These are phyloP conservation scores for Mariannaea sp. DNA, from an alignment of 2,329 filamentous ascomycete species.

Conservation along the genomic window DNA sequence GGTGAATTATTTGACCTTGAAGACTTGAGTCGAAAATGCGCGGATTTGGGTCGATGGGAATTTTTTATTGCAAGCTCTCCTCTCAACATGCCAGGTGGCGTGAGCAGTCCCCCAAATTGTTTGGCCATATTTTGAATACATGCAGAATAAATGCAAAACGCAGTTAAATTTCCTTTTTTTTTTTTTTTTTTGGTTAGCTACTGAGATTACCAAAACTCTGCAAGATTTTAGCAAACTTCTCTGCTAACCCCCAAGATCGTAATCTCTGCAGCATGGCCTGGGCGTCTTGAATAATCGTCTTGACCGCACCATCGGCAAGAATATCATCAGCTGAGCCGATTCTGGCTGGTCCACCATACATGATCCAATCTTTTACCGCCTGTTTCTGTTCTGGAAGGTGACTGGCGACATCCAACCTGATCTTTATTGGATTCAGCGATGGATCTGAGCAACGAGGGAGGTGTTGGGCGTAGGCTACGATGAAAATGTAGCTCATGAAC, in stretches of 20 bases:
- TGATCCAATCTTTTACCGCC: slow-evolving; percentile 31
- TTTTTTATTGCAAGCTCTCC: slow-evolving; percentile 55
- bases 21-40: slow-evolving; percentile 52
- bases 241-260: slow-evolving; percentile 36
- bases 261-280: slow-evolving; percentile 33
- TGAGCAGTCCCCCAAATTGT: slow-evolving; percentile 51
- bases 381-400: slow-evolving; percentile 12
- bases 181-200: no score
- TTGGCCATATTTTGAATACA: slow-evolving; percentile 47
- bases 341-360: slow-evolving; percentile 32
- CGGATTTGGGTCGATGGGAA: slow-evolving; percentile 51
- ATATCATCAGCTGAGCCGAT: slow-evolving; percentile 34
- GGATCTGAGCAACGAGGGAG: slow-evolving; percentile 17
- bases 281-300: slow-evolving; percentile 32
- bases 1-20: slow-evolving; percentile 43
- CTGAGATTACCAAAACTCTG: slow-evolving; percentile 20
- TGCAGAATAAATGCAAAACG: neutral
- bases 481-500: slow-evolving; percentile 41
- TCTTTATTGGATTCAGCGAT: neutral
- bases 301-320: slow-evolving; percentile 19
- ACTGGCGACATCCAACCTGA: slow-evolving; percentile 30
- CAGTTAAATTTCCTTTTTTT: no score
- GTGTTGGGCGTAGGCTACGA: slow-evolving; percentile 36
- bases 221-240: slow-evolving; percentile 39
- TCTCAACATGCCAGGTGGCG: slow-evolving; percentile 52